Evolutionary conservation across 345 rosid genomes (phyloP).

Genomic region (Euphorbia peplus): DNA sequence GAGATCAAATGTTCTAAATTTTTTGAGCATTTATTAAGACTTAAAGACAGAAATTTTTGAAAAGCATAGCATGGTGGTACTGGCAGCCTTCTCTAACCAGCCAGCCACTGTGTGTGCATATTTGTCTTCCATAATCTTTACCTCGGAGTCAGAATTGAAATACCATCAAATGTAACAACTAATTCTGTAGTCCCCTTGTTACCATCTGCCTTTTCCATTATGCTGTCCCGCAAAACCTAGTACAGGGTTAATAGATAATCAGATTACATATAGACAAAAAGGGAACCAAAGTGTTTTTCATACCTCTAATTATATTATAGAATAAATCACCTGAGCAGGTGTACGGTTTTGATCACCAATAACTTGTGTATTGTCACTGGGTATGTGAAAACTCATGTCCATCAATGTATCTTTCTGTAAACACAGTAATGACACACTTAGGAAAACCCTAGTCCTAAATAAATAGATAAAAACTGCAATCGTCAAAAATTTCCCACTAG

Average conservation of each 20-base stretch:
- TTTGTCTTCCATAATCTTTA: slow-evolving; percentile 19
- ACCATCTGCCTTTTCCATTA: slow-evolving; percentile 79
- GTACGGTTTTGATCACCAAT: slow-evolving; percentile 91
- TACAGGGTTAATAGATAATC: slow-evolving; percentile 9
- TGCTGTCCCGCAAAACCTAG: slow-evolving; percentile 77
- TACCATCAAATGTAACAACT: slow-evolving; percentile 84
- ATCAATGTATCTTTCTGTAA: slow-evolving; percentile 90
- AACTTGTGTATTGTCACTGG: slow-evolving; percentile 80
- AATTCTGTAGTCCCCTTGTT: slow-evolving; percentile 88
- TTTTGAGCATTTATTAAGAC: neutral
- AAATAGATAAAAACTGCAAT: slow-evolving; percentile 4
- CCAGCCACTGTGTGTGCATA: neutral
- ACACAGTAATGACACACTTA: slow-evolving; percentile 5
- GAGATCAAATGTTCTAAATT: neutral
- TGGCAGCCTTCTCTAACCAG: neutral
- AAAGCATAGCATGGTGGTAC: neutral
- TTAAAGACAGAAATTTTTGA: neutral
- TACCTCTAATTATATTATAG: neutral
- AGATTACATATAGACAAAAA: neutral
- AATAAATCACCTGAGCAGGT: slow-evolving; percentile 70
- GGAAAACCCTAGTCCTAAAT: neutral
- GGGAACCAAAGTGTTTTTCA: neutral
- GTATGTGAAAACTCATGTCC: slow-evolving; percentile 94
- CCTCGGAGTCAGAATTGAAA: slow-evolving; percentile 97
- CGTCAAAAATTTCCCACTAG: neutral